Base-by-base conservation (phyloP, 192 early-diverging fungal genomes). In the Backusella tarrabulga region DNA sequence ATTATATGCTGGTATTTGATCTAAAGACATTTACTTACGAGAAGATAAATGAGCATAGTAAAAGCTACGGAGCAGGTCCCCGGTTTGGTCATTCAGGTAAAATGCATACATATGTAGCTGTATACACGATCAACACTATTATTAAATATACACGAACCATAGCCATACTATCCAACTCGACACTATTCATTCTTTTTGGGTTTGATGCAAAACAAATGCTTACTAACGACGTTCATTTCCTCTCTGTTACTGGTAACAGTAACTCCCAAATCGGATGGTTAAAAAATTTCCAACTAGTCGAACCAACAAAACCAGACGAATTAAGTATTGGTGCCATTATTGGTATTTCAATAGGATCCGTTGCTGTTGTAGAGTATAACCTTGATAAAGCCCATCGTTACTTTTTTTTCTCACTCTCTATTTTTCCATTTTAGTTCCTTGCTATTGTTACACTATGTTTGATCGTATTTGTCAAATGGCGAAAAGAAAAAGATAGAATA, bases 81-180 rank as follows among this genome's bases (percentile, higher is more conserved):
- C 34, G 68, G 35, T 70, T 70, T 70, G 68, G 36, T n/a, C 68
- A 70, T 36, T 70, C 68, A 41, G 68, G 68, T 36, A 70, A 34
- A 70, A 26, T 68, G 34, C 35, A 68, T 35, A 68, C 35, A 68
- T 68, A 68, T 35, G 19, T 68, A 68, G 29, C 19, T 63, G 0
- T 63, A 29, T 41, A 36, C 8, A 41, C 9, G 0, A 36, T 4
- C 17, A 41, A 69, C 19, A 40, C 8, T 12, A 38, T 2, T 36
- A 36, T 12, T 23, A 40, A 70, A 6, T 21, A 63, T 63, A 63
- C 11, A 63, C n/a, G 23, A 9, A 41, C 23, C 3, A 38, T 35
- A 70, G 68, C 68, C n/a, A 38, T 70, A 19, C 41, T 70, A 70
- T 41, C 35, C 40, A 70, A 70, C 3, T n/a, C 34, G 5, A 70